Percentiles rank a stretch among this genome's conserved stretches.
Evolutionary conservation across 805 yeast species (phyloP).

Genomic region (Kuraishia ogatae): DNA sequence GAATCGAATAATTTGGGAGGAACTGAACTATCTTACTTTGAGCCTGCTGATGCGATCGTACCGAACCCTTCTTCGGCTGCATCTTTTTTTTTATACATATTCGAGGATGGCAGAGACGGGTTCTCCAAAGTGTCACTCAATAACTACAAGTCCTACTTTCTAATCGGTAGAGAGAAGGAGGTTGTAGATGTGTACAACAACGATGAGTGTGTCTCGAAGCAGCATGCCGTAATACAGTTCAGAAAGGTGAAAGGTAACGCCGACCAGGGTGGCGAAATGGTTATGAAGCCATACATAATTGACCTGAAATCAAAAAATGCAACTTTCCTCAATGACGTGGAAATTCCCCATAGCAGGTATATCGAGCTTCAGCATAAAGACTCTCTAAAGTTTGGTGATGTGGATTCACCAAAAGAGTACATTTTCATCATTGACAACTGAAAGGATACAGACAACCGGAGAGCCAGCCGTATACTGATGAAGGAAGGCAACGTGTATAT

Average conservation of each 20-base stretch:
- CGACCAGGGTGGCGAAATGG: neutral
- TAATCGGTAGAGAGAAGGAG: slow-evolving; percentile 16
- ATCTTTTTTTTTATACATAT: slow-evolving; percentile 10
- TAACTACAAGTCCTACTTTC: slow-evolving; percentile 15
- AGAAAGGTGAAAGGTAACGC: slow-evolving; percentile 5
- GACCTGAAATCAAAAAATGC: slow-evolving; percentile 22
- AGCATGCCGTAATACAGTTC: slow-evolving; percentile 23
- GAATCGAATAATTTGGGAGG: slow-evolving; percentile 28
- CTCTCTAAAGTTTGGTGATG: slow-evolving; percentile 17
- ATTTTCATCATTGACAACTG: slow-evolving; percentile 10
- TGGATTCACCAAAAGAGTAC: slow-evolving; percentile 14
- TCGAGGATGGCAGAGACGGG: slow-evolving; percentile 3
- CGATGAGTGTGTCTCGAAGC: slow-evolving; percentile 14
- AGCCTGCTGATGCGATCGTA: slow-evolving; percentile 13
- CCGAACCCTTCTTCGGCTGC: neutral
- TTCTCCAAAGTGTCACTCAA: slow-evolving; percentile 11
- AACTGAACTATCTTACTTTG: slow-evolving; percentile 26
- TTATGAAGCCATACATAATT: slow-evolving; percentile 10
- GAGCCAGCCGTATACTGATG: too few relatives aligned
- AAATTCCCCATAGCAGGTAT: slow-evolving; percentile 16
- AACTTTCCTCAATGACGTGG: slow-evolving; percentile 18
- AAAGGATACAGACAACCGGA: too few relatives aligned
- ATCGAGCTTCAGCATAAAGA: slow-evolving; percentile 18
- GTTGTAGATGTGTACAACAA: slow-evolving; percentile 12
- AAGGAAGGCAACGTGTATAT: too few relatives aligned